A percentile compares a stretch with the other conserved stretches of the same genome.
These are phyloP conservation scores for Lichtheimia corymbifera DNA, from an alignment of 371 early-diverging fungal genomes.

Conservation along the genomic window DNA sequence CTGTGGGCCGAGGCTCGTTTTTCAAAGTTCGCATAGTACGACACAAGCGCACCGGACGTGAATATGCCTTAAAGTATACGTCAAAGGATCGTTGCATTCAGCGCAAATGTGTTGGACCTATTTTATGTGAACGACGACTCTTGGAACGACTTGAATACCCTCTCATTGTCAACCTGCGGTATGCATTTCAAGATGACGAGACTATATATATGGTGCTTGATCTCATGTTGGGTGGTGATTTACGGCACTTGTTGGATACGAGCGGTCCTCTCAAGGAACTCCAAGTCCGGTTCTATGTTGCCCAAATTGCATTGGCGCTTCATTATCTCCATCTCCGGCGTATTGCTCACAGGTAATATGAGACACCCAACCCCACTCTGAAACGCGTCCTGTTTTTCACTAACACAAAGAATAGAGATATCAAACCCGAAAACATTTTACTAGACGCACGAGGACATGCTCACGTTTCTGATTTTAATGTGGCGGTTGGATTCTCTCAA, in stretches of 20 bases:
- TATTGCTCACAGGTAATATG: slow-evolving; percentile 58
- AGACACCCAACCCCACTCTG: too few species aligned
- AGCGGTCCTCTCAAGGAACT: slow-evolving; percentile 66
- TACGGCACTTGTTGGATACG: slow-evolving; percentile 77
- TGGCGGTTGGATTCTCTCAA: slow-evolving; percentile 65
- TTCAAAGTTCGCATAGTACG: slow-evolving; percentile 88
- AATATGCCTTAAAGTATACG: slow-evolving; percentile 68
- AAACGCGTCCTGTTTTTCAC: not conserved
- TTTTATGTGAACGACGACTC: slow-evolving; percentile 59
- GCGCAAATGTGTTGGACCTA: slow-evolving; percentile 57
- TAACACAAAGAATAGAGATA: slow-evolving; percentile 55
- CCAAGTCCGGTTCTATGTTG: slow-evolving; percentile 79
- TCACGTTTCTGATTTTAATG: slow-evolving; percentile 90
- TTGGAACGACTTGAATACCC: slow-evolving; percentile 54
- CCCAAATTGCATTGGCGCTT: slow-evolving; percentile 72
- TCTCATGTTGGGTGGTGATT: slow-evolving; percentile 87
- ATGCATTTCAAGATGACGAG: slow-evolving; percentile 84
- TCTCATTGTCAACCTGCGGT: slow-evolving; percentile 71
- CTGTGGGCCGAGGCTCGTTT: slow-evolving; percentile 76
- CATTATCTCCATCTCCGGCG: slow-evolving; percentile 68
- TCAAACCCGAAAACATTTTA: slow-evolving; percentile 93
- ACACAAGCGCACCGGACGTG: slow-evolving; percentile 66
- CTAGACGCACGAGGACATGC: slow-evolving; percentile 86
- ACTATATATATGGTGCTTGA: slow-evolving; percentile 83
- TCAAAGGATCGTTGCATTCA: slow-evolving; percentile 61